Evolutionary conservation across 495 filamentous ascomycete genomes (phyloP).

Genomic region (Penicillium robsamsonii): DNA sequence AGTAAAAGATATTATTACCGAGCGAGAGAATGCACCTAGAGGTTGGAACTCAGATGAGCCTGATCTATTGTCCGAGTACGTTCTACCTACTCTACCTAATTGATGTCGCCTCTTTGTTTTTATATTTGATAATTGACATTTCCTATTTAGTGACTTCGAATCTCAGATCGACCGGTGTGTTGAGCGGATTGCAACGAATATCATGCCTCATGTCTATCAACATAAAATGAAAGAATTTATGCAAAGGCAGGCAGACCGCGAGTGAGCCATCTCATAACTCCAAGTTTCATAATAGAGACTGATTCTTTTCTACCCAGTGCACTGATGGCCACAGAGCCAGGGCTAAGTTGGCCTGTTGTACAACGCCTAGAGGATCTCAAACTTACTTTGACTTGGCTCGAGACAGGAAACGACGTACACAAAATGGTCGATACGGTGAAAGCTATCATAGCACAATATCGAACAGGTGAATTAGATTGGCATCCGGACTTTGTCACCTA

Average conservation of each 20-base stretch:
- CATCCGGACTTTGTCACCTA: conserved; percentile 10
- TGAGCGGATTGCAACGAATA: conserved; percentile 13
- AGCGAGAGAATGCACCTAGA: background rate
- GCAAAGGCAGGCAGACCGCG: background rate
- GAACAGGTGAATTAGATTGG: background rate
- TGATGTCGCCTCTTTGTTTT: background rate
- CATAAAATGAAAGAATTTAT: background rate
- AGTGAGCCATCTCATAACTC: background rate
- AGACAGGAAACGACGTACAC: background rate
- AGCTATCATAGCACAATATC: background rate
- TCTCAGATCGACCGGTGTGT: conserved; percentile 14
- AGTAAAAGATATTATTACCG: background rate
- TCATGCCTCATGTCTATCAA: conserved; percentile 16
- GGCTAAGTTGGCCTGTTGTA: background rate
- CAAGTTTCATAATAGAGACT: background rate
- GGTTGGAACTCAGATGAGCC: conserved; percentile 13
- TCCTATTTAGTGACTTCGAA: conserved; percentile 9
- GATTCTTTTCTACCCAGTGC: background rate
- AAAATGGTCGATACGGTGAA: background rate
- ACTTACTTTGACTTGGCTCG: background rate
- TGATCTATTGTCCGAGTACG: conserved; percentile 13
- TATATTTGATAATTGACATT: no score
- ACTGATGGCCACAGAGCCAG: background rate
- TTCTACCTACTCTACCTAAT: background rate
- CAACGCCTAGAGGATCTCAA: background rate